Percentiles rank a stretch among this genome's conserved stretches.
Evolutionary conservation across 75 land plant species (phyloP).

Genomic region (Larix kaempferi): DNA sequence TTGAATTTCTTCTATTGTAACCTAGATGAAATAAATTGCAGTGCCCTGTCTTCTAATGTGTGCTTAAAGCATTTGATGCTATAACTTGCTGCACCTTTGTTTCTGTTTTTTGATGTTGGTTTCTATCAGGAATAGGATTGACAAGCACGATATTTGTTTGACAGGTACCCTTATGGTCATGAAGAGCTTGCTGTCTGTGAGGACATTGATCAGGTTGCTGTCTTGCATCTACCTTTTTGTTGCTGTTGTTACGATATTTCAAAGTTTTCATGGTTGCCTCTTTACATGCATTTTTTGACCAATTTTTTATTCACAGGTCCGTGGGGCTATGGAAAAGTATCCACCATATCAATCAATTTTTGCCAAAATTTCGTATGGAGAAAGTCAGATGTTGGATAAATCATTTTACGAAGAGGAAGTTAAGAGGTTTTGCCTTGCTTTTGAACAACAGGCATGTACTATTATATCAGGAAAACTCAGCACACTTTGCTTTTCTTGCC

Average conservation of each 20-base stretch:
- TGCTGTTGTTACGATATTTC: neutral
- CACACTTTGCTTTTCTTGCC: neutral
- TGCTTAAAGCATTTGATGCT: neutral
- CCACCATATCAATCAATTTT: conserved; percentile 27
- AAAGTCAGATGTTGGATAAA: conserved; percentile 30
- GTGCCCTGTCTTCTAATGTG: neutral
- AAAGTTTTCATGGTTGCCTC: neutral
- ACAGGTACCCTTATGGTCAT: conserved; percentile 95
- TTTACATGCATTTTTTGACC: neutral
- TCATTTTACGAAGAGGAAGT: conserved; percentile 22
- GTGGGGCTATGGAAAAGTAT: conserved; percentile 19
- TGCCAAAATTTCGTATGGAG: conserved; percentile 21
- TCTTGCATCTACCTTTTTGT: neutral
- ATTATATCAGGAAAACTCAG: neutral
- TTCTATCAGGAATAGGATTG: neutral
- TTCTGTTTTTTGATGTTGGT: conserved; percentile 5
- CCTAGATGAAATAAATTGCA: neutral
- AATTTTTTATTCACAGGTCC: conserved; percentile 11
- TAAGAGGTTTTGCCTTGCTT: conserved; percentile 15
- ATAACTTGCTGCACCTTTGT: neutral
- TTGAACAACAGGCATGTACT: conserved; percentile 15
- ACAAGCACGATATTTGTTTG: neutral
- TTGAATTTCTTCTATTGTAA: neutral
- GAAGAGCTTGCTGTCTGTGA: conserved; percentile 96
- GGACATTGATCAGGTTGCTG: conserved; percentile 85